Percentiles rank a stretch among this genome's conserved stretches.
phyloP scores from a whole-genome alignment of 2,329 filamentous ascomycete species.

The Fulvia fulva region DNA sequence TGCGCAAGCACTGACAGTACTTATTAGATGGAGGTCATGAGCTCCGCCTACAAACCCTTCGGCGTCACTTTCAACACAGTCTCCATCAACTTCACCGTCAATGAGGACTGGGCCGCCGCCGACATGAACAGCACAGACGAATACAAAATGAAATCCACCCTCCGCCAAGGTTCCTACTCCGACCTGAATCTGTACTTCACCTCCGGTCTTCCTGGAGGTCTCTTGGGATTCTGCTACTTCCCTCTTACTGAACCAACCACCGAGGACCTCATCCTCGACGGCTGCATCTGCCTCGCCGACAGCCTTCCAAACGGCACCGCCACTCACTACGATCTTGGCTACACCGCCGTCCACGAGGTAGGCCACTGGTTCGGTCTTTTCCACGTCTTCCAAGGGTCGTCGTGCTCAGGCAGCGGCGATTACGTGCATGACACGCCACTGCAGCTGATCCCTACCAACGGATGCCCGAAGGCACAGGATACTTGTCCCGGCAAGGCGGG shows the following conservation, averaged over 20 bases:
- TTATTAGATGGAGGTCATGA: conserved; percentile 13
- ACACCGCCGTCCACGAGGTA: conserved; percentile 43
- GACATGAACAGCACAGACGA: conserved; percentile 39
- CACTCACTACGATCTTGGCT: conserved; percentile 43
- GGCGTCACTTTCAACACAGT: conserved; percentile 41
- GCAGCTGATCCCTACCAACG: conserved; percentile 41
- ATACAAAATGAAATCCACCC: conserved; percentile 47
- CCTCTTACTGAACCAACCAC: conserved; percentile 39
- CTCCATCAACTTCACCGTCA: conserved; percentile 47
- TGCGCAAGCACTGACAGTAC: no score
- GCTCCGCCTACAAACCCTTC: conserved; percentile 40
- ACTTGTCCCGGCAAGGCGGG: conserved; percentile 45
- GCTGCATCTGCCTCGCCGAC: conserved; percentile 52
- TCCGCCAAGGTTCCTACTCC: conserved; percentile 50
- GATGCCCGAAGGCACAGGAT: conserved; percentile 48
- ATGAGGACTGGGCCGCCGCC: conserved; percentile 51
- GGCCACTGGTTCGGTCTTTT: conserved; percentile 45
- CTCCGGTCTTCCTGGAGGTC: conserved; percentile 41
- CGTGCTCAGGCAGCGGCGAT: conserved; percentile 41
- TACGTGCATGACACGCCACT: conserved; percentile 41
- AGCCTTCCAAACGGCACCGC: conserved; percentile 50
- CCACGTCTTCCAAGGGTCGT: conserved; percentile 42
- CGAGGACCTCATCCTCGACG: conserved; percentile 41
- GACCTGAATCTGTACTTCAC: conserved; percentile 58
- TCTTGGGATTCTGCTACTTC: conserved; percentile 28